phyloP scores from a whole-genome alignment of 441 rosid species.

The Eutrema salsugineum region DNA sequence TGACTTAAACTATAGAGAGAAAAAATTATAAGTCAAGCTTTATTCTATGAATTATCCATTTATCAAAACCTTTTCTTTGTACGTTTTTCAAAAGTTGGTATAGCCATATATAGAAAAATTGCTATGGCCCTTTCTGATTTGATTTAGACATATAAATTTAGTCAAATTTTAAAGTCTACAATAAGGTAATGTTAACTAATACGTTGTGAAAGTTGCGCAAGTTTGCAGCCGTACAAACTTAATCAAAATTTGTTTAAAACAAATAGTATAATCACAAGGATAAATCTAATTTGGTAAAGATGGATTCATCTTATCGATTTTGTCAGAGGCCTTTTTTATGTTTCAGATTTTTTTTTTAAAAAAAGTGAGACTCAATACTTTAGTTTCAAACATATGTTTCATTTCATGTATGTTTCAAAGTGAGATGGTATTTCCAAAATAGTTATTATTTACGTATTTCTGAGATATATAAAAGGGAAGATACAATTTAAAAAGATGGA shows the following conservation, averaged over 20 bases:
- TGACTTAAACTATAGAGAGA: slow-evolving; percentile 7
- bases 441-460: not conserved
- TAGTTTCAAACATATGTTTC: not conserved
- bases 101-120: not conserved
- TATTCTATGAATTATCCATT: not conserved
- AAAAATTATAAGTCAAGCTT: slow-evolving; percentile 15
- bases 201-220: not conserved
- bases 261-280: not conserved
- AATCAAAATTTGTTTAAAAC: not conserved
- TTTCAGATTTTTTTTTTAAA: not conserved
- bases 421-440: not conserved
- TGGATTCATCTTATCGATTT: not conserved
- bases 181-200: not conserved
- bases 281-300: not conserved
- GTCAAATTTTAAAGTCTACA: not conserved
- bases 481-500: not conserved
- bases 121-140: not conserved
- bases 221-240: not conserved
- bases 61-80: not conserved
- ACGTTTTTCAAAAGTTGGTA: slow-evolving; percentile 23
- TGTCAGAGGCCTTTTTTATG: not conserved
- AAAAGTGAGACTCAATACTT: not conserved
- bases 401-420: not conserved
- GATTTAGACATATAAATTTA: not conserved
- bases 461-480: not conserved